Evolutionary conservation across 2,329 filamentous ascomycete genomes (phyloP).

Genomic region (Colletotrichum chrysophilum): DNA sequence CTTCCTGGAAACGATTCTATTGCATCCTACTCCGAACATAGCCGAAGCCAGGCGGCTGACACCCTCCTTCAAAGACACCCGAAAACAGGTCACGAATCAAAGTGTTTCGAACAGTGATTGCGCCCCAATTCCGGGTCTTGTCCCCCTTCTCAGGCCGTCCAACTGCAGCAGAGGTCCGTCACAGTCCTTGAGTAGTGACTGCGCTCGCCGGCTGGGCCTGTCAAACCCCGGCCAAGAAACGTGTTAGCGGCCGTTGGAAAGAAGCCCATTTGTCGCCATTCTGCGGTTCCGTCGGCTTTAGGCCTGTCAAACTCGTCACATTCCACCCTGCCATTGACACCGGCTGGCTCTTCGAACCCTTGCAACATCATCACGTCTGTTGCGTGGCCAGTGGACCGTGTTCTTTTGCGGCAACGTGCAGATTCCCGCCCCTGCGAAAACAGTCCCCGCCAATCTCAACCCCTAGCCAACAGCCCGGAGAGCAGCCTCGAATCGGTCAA

Average conservation of each 20-base stretch:
- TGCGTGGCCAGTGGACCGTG: conserved; percentile 18
- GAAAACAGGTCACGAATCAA: background rate
- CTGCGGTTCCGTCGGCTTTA: conserved; percentile 11
- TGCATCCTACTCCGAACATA: background rate
- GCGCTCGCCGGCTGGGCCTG: background rate
- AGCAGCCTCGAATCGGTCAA: conserved; percentile 23
- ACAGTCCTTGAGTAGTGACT: background rate
- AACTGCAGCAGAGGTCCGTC: background rate
- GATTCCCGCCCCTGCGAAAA: conserved; percentile 21
- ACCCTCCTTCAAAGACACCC: background rate
- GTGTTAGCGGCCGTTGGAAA: background rate
- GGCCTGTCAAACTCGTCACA: conserved; percentile 16
- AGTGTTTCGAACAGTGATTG: background rate
- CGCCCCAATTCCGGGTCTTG: conserved; percentile 4
- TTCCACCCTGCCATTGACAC: conserved; percentile 7
- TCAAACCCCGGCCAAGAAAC: background rate
- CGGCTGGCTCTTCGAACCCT: background rate
- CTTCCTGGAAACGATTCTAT: background rate
- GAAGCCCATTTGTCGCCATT: background rate
- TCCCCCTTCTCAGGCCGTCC: background rate
- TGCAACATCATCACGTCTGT: conserved; percentile 12
- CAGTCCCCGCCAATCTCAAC: conserved; percentile 10
- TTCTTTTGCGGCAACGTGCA: conserved; percentile 26
- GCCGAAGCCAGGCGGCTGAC: background rate
- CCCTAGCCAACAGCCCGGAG: conserved; percentile 22